Base-by-base conservation (phyloP, 2,329 filamentous ascomycete species). In the Leptographium flavum region DNA sequence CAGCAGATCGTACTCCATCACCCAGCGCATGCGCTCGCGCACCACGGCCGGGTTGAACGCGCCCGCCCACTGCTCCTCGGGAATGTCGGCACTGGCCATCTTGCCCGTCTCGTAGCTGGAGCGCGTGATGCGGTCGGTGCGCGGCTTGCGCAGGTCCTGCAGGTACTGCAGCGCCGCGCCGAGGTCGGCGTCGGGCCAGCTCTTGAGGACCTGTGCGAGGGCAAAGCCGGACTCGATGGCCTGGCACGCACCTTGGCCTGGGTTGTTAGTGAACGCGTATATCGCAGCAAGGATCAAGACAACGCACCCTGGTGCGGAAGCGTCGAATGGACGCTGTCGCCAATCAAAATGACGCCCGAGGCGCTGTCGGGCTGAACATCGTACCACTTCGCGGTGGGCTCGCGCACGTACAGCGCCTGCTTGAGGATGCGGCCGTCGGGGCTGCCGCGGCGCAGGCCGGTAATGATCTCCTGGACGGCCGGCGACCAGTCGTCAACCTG, bases 291-390 rank as follows among this genome's bases (percentile, higher is more conserved):
- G 8, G 31, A 32, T 4, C 27, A 30, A 2, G 13, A 5, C 2
- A 11, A 21, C 39, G 15, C 19, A 50, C 48, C 66, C 8, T 65
- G 67, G 53, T 76, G 71, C 1, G 74, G 73, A 1, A 67, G 69
- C 0, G 63, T 61, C 7, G 73, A 73, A 51, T 78, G 74, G 13
- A 74, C 74, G 3, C 72, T 71, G 51, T 78, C 74, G 11, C 74
- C 74, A 0, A 73, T 60, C 4, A 76, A 52, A 41, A 68, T 68
- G 1, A 74, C 58, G 55, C 32, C 61, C 22, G 57, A 74, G 68
- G 56, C 74, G 73, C 6, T 65, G 71, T 50, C 48, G 1, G 46
- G 28, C 17, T 22, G 48, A 27, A 46, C 46, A 14, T 48, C 44
- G 21, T 37, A 50, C 72, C 72, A 77, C 49, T 71, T 69, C 41